Conservation (phyloP, 495 filamentous ascomycete species). For the Penicillium herquei region DNA sequence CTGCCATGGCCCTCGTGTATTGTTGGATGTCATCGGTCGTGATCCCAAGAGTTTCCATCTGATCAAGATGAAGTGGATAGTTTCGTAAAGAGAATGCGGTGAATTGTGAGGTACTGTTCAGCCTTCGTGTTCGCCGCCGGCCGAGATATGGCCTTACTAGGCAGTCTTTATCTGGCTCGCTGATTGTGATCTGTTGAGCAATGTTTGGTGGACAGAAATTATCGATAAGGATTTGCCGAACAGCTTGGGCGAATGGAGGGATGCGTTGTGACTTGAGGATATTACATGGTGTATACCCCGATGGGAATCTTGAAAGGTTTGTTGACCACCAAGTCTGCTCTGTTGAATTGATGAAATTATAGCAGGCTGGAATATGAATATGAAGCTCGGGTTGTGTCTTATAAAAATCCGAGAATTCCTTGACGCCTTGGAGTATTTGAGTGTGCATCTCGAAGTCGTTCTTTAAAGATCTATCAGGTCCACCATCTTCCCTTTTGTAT, state of each 20-base stretch:
- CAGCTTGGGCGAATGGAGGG: slow-evolving; percentile 25
- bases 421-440: slow-evolving; percentile 13
- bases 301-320: slow-evolving; percentile 27
- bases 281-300: slow-evolving; percentile 32
- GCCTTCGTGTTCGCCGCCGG: slow-evolving; percentile 19
- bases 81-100: slow-evolving; percentile 30
- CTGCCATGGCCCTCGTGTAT: slow-evolving; percentile 31
- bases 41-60: slow-evolving; percentile 37
- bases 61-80: slow-evolving; percentile 40
- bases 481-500: slow-evolving; percentile 39
- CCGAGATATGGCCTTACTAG: slow-evolving; percentile 38
- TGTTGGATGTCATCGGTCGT: slow-evolving; percentile 21
- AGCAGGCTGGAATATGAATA: slow-evolving; percentile 20
- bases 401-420: not conserved
- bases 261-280: slow-evolving; percentile 32
- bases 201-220: slow-evolving; percentile 25
- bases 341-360: slow-evolving; percentile 18
- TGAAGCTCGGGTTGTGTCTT: not conserved
- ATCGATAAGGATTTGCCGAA: slow-evolving; percentile 29
- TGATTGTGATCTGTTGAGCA: slow-evolving; percentile 7
- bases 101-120: slow-evolving; percentile 7
- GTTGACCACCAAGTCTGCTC: slow-evolving; percentile 33
- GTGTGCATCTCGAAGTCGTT: slow-evolving; percentile 39
- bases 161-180: slow-evolving; percentile 33
- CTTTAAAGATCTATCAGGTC: slow-evolving; percentile 27